Evolutionary conservation across 306 rosid species (phyloP).

Genomic region (Prunus mira): DNA sequence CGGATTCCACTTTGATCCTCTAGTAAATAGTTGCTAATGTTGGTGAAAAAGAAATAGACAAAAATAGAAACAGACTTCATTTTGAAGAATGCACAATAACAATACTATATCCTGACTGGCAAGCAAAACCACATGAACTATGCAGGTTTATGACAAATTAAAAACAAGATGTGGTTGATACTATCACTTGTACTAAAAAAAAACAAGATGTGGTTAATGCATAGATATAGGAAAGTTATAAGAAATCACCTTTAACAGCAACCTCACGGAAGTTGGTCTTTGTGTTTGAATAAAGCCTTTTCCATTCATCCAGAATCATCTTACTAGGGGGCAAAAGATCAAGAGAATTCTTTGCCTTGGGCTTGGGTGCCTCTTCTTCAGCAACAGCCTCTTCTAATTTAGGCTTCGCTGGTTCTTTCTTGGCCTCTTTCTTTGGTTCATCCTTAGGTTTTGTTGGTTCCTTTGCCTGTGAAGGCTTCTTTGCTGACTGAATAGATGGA

Average conservation of each 20-base stretch:
- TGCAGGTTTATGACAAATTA: not conserved
- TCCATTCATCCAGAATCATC: constrained; percentile 91
- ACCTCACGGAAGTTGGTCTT: constrained; percentile 90
- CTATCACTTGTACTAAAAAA: too few species aligned
- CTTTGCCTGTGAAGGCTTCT: constrained; percentile 64
- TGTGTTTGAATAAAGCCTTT: constrained; percentile 81
- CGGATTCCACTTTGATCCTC: too few species aligned
- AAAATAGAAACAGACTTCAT: not conserved
- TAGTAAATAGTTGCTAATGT: not conserved
- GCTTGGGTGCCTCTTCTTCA: constrained; percentile 76
- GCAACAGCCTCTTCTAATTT: constrained; percentile 36
- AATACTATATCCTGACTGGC: not conserved
- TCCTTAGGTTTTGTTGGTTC: constrained; percentile 63
- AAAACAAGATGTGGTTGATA: not conserved
- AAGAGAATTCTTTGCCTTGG: constrained; percentile 80
- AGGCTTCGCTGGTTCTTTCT: constrained; percentile 45
- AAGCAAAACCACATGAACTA: not conserved
- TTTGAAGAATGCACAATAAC: not conserved
- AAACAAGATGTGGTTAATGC: not conserved
- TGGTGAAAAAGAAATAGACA: not conserved
- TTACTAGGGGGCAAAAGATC: constrained; percentile 85
- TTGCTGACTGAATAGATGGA: constrained; percentile 52
- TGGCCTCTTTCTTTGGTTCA: constrained; percentile 51
- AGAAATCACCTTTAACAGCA: constrained; percentile 67
- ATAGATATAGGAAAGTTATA: not conserved